phyloP scores from a whole-genome alignment of 495 filamentous ascomycete species.

The Amniculicola lignicola region DNA sequence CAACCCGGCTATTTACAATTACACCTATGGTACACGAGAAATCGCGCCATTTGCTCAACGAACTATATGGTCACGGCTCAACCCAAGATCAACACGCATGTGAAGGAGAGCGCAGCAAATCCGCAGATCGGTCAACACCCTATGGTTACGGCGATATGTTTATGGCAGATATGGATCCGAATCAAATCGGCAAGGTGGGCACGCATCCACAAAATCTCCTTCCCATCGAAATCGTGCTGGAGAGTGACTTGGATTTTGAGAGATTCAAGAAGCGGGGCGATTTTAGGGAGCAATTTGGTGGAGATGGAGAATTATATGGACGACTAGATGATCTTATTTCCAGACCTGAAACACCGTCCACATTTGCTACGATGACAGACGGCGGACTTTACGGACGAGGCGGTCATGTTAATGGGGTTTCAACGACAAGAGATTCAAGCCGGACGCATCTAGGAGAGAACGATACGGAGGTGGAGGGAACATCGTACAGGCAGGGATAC shows the following conservation, averaged over 20 bases:
- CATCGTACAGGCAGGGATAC: slow-evolving; percentile 3
- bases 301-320: slow-evolving; percentile 27
- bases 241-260: slow-evolving; percentile 28
- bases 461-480: background rate
- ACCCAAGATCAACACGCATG: background rate
- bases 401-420: background rate
- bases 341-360: slow-evolving; percentile 10
- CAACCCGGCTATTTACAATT: slow-evolving; percentile 87
- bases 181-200: slow-evolving; percentile 1
- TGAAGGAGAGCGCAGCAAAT: background rate
- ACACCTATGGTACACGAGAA: slow-evolving; percentile 94
- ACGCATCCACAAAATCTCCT: background rate
- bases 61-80: slow-evolving; percentile 5
- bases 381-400: background rate
- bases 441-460: slow-evolving; percentile 1
- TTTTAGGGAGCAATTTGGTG: slow-evolving; percentile 24
- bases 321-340: slow-evolving; percentile 20
- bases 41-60: slow-evolving; percentile 67
- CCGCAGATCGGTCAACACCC: slow-evolving; percentile 7
- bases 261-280: slow-evolving; percentile 23
- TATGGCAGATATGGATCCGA: slow-evolving; percentile 12
- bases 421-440: slow-evolving; percentile 11
- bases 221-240: slow-evolving; percentile 21
- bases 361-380: slow-evolving; percentile 10
- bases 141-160: slow-evolving; percentile 14